Evolutionary conservation across 1,284 basidiomycete species (phyloP).

Genomic region (Porodaedalea pini): DNA sequence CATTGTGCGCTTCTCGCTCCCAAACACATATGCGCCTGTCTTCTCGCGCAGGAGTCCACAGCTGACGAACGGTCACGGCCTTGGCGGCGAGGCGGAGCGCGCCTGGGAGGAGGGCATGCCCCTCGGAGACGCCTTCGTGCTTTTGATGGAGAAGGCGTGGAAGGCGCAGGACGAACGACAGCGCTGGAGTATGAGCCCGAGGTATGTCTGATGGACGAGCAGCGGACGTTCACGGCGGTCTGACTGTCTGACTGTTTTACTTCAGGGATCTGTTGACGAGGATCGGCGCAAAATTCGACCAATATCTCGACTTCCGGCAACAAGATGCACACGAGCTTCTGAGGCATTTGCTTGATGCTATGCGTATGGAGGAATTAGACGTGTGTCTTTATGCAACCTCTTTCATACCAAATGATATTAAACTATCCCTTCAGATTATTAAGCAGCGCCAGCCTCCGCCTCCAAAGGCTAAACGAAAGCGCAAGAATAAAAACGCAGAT

Average conservation of each 20-base stretch:
- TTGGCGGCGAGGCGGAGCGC: slow-evolving; percentile 48
- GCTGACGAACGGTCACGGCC: slow-evolving; percentile 60
- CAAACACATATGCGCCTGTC: slow-evolving; percentile 38
- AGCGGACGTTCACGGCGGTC: too few relatives aligned
- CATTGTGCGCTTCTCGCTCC: slow-evolving; percentile 53
- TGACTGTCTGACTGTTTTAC: slow-evolving; percentile 7
- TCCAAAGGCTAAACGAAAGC: slow-evolving; percentile 13
- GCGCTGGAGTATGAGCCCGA: slow-evolving; percentile 58
- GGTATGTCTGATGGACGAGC: slow-evolving; percentile 38
- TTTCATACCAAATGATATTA: slow-evolving; percentile 6
- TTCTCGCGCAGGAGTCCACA: slow-evolving; percentile 54
- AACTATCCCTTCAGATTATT: slow-evolving; percentile 52
- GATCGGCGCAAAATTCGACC: slow-evolving; percentile 84
- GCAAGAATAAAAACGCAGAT: slow-evolving; percentile 2
- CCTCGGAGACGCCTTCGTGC: slow-evolving; percentile 23
- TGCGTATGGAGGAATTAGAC: slow-evolving; percentile 93
- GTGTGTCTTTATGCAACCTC: slow-evolving; percentile 41
- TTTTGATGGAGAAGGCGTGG: slow-evolving; percentile 57
- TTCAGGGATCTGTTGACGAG: slow-evolving; percentile 55
- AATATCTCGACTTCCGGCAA: slow-evolving; percentile 88
- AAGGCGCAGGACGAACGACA: slow-evolving; percentile 46
- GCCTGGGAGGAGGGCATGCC: slow-evolving; percentile 56
- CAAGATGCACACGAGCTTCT: slow-evolving; percentile 95
- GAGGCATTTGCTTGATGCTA: slow-evolving; percentile 85
- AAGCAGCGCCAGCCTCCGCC: slow-evolving; percentile 64